Percentiles rank a stretch among this genome's conserved stretches.
These are phyloP conservation scores for Nakaseomyces delphensis DNA, from an alignment of 1,139 yeast genomes.

Conservation along the genomic window DNA sequence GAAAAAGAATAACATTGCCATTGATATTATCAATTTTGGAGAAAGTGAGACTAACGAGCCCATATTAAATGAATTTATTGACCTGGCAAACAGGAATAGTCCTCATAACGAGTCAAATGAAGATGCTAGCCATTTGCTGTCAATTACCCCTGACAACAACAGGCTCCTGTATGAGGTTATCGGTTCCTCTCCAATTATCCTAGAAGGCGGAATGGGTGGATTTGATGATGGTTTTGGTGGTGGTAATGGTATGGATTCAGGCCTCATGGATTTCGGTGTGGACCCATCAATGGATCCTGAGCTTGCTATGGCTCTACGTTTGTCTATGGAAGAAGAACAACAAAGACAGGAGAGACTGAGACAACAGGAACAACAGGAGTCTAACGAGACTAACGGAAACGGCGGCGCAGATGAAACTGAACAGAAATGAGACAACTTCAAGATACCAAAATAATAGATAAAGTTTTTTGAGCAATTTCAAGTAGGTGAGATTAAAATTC, in stretches of 20 bases:
- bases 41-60: slow-evolving; percentile 73
- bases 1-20: slow-evolving; percentile 87
- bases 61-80: slow-evolving; percentile 71
- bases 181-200: slow-evolving; percentile 30
- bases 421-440: background rate
- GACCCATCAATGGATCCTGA: slow-evolving; percentile 97
- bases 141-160: slow-evolving; percentile 55
- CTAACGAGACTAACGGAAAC: slow-evolving; percentile 3
- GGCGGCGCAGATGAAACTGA: background rate
- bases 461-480: background rate
- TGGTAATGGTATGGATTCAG: slow-evolving; percentile 32
- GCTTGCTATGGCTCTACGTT: slow-evolving; percentile 75
- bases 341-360: slow-evolving; percentile 35
- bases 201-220: slow-evolving; percentile 27
- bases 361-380: slow-evolving; percentile 19
- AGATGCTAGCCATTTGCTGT: slow-evolving; percentile 76
- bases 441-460: too few relatives aligned
- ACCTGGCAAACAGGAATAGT: slow-evolving; percentile 47
- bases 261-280: slow-evolving; percentile 50
- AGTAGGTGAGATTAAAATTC: too few relatives aligned
- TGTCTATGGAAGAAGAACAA: slow-evolving; percentile 38
- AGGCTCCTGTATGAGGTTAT: slow-evolving; percentile 46
- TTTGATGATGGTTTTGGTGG: slow-evolving; percentile 35
- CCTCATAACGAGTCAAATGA: slow-evolving; percentile 36
- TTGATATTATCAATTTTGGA: slow-evolving; percentile 88